These are phyloP conservation scores for Chalara sp. DNA, from an alignment of 2,329 filamentous ascomycete species.

Conservation along the genomic window DNA sequence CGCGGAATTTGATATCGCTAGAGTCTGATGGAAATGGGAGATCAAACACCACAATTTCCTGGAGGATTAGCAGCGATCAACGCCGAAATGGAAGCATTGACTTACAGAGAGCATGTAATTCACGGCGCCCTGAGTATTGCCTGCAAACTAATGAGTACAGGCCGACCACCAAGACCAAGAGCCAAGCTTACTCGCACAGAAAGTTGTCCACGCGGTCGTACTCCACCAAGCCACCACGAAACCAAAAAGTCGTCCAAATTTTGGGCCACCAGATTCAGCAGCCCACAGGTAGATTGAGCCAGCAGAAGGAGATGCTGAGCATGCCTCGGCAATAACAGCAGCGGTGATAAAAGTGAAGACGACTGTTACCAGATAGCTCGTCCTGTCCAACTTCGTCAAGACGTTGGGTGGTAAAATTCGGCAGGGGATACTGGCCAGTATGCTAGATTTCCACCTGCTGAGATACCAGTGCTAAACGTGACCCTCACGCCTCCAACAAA, in stretches of 20 bases:
- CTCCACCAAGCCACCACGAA: constrained; percentile 12
- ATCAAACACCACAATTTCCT: constrained; percentile 11
- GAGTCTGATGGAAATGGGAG: constrained; percentile 8
- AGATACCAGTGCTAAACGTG: constrained; percentile 2
- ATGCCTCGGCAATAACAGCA: constrained; percentile 10
- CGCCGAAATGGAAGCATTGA: too few species aligned
- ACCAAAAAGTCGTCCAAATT: constrained; percentile 9
- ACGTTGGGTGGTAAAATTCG: not conserved
- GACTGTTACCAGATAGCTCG: constrained; percentile 4
- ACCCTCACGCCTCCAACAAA: constrained; percentile 5
- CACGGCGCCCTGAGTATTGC: constrained; percentile 10
- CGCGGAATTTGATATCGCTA: constrained; percentile 7
- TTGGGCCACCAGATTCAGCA: constrained; percentile 6
- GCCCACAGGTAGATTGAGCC: constrained; percentile 14
- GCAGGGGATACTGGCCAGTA: not conserved
- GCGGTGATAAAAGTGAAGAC: constrained; percentile 13
- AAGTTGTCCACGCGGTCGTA: constrained; percentile 11
- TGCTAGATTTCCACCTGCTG: constrained; percentile 1
- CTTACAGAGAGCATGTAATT: constrained; percentile 11
- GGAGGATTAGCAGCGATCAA: too few species aligned
- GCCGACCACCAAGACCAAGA: too few species aligned
- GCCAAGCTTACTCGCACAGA: not conserved
- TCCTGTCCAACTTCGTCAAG: not conserved
- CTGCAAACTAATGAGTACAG: not conserved
- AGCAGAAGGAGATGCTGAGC: constrained; percentile 9